Evolutionary conservation across 1,284 basidiomycete genomes (phyloP), one percentile per base, ranked within the genome.

Genomic region (Rugosomyces carneus): DNA sequence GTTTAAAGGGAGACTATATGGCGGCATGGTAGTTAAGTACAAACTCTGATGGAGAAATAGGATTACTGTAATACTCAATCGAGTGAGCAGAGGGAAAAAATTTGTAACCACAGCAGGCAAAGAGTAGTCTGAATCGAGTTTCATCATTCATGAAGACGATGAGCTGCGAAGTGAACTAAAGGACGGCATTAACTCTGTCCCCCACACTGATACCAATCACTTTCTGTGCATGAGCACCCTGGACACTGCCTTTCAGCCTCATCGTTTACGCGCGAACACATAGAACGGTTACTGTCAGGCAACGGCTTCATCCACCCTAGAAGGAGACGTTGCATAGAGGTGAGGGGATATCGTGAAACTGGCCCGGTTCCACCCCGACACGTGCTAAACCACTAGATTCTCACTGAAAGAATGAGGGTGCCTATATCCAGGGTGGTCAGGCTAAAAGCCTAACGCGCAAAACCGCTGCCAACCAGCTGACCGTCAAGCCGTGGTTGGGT

Each of bases 111-210:
- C 60, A 60, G 64, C 64, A 68, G 65, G 65, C 58, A 60, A 64
- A 66, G 64, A 68, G 64, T 69, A 69, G 66, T 69, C 66, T 69
- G 67, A 69, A 69, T 69, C 66, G 66, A 67, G 67, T 69, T 69
- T 57, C 62, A 57, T 50, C 52, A 47, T 43, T 51, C 49, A 19
- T 48, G 5, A 3, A 50, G 47, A 48, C 42, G 42, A 53, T 60
- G 63, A 60, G 64, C 67, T 61, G 66, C 66, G 62, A 69, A 69
- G 65, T 66, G 65, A 66, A 62, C 66, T 69, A 51, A 68, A 69
- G 65, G 58, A 65, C 60, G 48, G 51, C 52, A 39, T 42, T 23
- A n/a, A n/a, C n/a, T n/a, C n/a, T n/a, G 21, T 20, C 39, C 40
- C 16, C 18, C 39, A 37, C 13, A 27, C 36, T 36, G 24, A 38